Evolutionary conservation across 768 basidiomycete genomes (phyloP).

Genomic region (Strobilomyces echinocephalus): DNA sequence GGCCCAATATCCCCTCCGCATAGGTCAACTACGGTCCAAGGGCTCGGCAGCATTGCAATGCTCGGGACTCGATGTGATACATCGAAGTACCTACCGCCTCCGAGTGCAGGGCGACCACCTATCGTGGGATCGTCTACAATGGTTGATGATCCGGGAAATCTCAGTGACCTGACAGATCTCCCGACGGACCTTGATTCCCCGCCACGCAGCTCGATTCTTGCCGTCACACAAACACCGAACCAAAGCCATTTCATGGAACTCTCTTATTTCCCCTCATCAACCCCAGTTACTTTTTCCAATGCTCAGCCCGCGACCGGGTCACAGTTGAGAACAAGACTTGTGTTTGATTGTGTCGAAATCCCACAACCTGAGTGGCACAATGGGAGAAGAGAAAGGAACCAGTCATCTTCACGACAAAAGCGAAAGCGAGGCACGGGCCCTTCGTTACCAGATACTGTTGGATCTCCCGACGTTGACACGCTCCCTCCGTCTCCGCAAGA

Average conservation of each 20-base stretch:
- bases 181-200: conserved; percentile 21
- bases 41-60: not conserved
- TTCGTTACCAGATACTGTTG: not conserved
- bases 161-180: conserved; percentile 31
- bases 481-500: not conserved
- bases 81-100: not conserved
- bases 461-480: not conserved
- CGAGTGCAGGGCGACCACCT: not conserved
- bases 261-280: not conserved
- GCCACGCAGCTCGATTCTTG: not conserved
- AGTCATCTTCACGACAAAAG: conserved; percentile 8
- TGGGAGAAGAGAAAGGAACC: not conserved
- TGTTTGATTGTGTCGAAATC: conserved; percentile 25
- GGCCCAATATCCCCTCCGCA: not conserved
- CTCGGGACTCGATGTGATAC: not conserved
- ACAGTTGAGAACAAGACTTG: conserved; percentile 9
- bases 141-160: conserved; percentile 10
- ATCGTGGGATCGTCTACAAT: not conserved
- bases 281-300: not conserved
- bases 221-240: not conserved
- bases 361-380: conserved; percentile 10
- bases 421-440: conserved; percentile 9
- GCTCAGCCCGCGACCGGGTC: not conserved
- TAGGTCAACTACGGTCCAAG: not conserved
- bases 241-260: not conserved